phyloP scores from a whole-genome alignment of 73 alveolate species.

The Stentor roeselii region DNA sequence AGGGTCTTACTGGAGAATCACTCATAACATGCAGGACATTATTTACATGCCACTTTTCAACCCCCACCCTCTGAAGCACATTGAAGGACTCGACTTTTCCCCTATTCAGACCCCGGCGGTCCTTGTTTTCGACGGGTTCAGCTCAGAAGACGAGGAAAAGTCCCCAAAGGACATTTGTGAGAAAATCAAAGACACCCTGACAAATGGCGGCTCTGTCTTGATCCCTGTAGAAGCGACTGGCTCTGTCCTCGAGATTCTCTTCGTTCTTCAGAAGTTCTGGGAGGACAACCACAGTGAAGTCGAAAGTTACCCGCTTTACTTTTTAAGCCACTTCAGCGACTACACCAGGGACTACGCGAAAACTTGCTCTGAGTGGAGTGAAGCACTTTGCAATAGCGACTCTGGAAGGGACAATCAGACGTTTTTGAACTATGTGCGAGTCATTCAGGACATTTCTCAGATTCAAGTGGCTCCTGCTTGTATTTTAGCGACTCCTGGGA shows the following conservation, averaged over 20 bases:
- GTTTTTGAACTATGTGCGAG: background rate
- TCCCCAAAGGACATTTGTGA: background rate
- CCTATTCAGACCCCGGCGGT: constrained; percentile 17
- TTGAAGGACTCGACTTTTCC: constrained; percentile 5
- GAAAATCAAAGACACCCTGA: background rate
- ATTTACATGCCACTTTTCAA: background rate
- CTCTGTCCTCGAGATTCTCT: background rate
- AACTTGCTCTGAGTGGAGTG: constrained; percentile 13
- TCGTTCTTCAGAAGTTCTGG: background rate
- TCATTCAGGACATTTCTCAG: background rate
- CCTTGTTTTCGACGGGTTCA: background rate
- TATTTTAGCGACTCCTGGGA: constrained; percentile 9
- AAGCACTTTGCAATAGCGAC: background rate
- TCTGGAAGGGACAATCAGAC: background rate
- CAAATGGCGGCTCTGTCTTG: constrained; percentile 18
- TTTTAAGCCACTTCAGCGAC: background rate
- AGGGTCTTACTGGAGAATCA: constrained; percentile 8
- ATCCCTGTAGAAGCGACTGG: constrained; percentile 15
- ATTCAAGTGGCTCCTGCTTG: background rate
- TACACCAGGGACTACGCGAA: constrained; percentile 8
- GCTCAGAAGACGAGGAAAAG: background rate
- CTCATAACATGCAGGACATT: constrained; percentile 14
- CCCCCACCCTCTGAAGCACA: background rate
- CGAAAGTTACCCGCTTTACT: background rate
- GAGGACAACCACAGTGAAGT: constrained; percentile 1